Base-by-base conservation (phyloP, 2,329 filamentous ascomycete species). In the Colletotrichum brevisporum region DNA sequence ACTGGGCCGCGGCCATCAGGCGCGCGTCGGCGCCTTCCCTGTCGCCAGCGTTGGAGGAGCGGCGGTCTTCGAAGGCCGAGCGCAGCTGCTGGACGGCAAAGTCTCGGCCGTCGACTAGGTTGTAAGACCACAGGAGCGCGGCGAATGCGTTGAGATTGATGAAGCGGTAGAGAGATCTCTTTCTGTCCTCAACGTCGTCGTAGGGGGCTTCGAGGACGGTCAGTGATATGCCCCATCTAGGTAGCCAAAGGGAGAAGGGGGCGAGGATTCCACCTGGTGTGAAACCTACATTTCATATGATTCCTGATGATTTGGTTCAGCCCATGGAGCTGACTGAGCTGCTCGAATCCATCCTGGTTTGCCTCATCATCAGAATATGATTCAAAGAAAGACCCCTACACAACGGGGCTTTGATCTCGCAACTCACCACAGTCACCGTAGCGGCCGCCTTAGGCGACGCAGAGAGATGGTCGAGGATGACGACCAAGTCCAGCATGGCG, bases 111-210 rank as follows among this genome's bases (percentile, higher is more conserved):
- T 69, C 56, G 16, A 71, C 39, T 21, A 72, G 64, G 50, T 62
- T 62, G 48, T 70, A 68, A 31, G 63, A 71, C 69, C 68, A 72
- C 13, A 72, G 65, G 8, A 72, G 61, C 4, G 71, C 61, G 27
- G 66, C 69, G 36, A 72, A 72, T 15, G 64, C 69, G 51, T 71
- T 68, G 13, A 71, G 56, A 24, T 58, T 72, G 18, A 71, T 24
- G 56, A 62, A 71, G 24, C 53, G 52, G 36, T 27, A 26, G 39
- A 67, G 63, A 6, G 63, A 53, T 12, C 43, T 24, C 0, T 2
- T n/a, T 4, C 31, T 31, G 2, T 43, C 16, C 10, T 43, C 10
- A 8, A 51, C 31, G 10, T 36, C 31, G 3, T 63, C 31, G 24
- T 43, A 58, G 0, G 63, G 67, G 0, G 67, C 64, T 70, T 56